Evolutionary conservation across 768 basidiomycete species (phyloP).

Genomic region (Kwoniella dejecticola): DNA sequence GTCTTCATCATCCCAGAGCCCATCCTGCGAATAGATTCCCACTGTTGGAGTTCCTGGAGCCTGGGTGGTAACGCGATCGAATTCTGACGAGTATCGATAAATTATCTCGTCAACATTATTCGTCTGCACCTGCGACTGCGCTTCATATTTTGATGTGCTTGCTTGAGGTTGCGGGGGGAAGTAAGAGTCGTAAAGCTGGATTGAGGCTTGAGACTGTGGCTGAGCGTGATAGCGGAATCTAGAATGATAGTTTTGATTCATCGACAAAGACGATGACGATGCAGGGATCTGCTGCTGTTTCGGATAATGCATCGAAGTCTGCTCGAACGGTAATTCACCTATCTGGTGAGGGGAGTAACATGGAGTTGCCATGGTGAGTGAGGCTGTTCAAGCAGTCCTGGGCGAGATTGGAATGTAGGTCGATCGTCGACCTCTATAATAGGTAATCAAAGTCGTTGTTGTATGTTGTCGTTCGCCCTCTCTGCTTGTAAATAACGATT

Average conservation of each 20-base stretch:
- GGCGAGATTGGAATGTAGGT: not conserved
- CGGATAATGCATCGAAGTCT: not conserved
- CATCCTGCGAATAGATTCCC: conserved; percentile 48
- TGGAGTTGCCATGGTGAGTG: conserved; percentile 3
- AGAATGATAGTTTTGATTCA: conserved; percentile 14
- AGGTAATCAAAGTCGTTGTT: too few relatives aligned
- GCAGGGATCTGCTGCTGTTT: not conserved
- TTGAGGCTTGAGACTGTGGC: conserved; percentile 12
- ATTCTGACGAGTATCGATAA: conserved; percentile 39
- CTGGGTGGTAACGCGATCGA: conserved; percentile 14
- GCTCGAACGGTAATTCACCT: conserved; percentile 14
- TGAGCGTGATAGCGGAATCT: conserved; percentile 20
- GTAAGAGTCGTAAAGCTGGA: conserved; percentile 15
- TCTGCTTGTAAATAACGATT: not conserved
- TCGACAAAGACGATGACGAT: conserved; percentile 2
- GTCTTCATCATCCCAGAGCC: conserved; percentile 49
- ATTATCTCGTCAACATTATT: conserved; percentile 37
- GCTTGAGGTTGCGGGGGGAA: conserved; percentile 4
- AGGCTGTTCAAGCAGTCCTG: not conserved
- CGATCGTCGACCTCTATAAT: too few relatives aligned
- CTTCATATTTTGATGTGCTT: not conserved
- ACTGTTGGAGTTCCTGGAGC: conserved; percentile 35
- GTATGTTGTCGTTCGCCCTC: not conserved
- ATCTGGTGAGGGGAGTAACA: conserved; percentile 18
- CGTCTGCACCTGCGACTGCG: not conserved